phyloP scores from a whole-genome alignment of 2,329 filamentous ascomycete species.

The Fonsecaea erecta region DNA sequence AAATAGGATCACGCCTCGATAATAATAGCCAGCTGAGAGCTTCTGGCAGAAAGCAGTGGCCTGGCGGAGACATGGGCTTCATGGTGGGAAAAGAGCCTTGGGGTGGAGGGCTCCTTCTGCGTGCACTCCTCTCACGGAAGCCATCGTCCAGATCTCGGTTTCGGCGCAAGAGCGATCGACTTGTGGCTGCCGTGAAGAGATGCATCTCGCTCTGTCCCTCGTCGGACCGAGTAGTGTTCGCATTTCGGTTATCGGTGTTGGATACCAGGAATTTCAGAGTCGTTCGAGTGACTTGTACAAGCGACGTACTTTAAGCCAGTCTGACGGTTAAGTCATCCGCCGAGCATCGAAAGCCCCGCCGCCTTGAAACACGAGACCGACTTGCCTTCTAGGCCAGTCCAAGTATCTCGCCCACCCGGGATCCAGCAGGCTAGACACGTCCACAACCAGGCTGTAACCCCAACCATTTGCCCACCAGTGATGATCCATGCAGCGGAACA shows the following conservation, averaged over 20 bases:
- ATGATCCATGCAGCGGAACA: conserved; percentile 38
- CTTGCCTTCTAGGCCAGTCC: conserved; percentile 34
- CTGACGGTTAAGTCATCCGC: conserved; percentile 1
- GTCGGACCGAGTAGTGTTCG: background rate
- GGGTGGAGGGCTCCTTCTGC: background rate
- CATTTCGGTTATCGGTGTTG: conserved; percentile 2
- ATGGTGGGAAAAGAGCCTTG: background rate
- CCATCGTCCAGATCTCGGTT: background rate
- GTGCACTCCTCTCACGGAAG: background rate
- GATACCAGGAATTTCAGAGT: conserved; percentile 11
- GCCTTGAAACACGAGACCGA: conserved; percentile 33
- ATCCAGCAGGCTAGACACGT: conserved; percentile 35
- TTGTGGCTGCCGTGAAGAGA: background rate
- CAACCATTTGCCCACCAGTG: conserved; percentile 39
- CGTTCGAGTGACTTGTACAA: background rate
- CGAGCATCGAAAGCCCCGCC: conserved; percentile 22
- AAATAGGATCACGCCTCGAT: conserved; percentile 3
- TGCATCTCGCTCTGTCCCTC: background rate
- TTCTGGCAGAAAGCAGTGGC: background rate
- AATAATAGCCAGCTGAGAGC: conserved; percentile 16
- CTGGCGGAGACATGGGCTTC: background rate
- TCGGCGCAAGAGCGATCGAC: background rate
- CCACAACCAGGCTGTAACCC: conserved; percentile 36
- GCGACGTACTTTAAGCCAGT: background rate
- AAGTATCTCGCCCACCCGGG: conserved; percentile 32